Evolutionary conservation across 257 asterid genomes (phyloP).

Genomic region (Coffea eugenioides): DNA sequence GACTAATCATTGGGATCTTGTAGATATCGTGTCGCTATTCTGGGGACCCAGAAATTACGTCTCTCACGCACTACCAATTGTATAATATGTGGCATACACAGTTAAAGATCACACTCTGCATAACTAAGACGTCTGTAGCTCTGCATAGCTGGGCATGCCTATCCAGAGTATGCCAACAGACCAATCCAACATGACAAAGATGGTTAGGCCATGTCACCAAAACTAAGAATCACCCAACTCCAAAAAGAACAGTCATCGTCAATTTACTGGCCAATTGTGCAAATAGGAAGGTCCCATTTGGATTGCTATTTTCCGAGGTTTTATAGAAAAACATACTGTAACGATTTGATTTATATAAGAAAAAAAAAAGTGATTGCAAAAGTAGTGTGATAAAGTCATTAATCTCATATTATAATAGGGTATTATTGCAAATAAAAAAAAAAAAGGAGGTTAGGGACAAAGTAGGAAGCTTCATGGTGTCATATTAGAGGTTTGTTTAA

Average conservation of each 20-base stretch:
- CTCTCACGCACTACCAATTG: background rate
- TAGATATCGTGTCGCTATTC: background rate
- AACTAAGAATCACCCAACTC: background rate
- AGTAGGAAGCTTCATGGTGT: background rate
- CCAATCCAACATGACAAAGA: background rate
- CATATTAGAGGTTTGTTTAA: background rate
- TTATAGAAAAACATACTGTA: too few species aligned
- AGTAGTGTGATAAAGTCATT: background rate
- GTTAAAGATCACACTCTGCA: background rate
- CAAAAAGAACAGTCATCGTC: background rate
- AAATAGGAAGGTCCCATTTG: background rate
- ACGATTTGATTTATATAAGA: too few species aligned
- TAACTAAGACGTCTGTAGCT: background rate
- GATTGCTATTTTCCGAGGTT: too few species aligned
- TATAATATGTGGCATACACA: background rate
- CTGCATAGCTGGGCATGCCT: background rate
- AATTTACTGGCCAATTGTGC: background rate
- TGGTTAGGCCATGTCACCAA: background rate
- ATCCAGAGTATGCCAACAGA: background rate
- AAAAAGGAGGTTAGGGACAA: background rate
- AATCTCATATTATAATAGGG: background rate
- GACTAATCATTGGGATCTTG: background rate
- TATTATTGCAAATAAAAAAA: background rate
- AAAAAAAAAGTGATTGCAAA: too few species aligned
- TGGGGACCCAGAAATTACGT: conserved; percentile 16